Evolutionary conservation across 2,329 filamentous ascomycete genomes (phyloP).

Genomic region (Raffaelea deltoideospora): DNA sequence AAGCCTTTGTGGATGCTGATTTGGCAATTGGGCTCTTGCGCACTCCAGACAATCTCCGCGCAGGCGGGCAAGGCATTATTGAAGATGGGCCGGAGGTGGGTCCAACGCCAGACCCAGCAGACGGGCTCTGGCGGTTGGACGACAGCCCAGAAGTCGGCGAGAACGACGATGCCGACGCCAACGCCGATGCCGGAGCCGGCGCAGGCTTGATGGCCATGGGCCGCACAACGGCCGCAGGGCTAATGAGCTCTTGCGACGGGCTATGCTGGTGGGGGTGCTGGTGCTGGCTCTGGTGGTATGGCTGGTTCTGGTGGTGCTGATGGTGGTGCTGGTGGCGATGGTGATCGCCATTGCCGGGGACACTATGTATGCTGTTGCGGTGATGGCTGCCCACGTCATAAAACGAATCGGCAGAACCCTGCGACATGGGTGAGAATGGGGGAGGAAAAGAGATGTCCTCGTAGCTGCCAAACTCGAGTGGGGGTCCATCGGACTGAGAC

Average conservation of each 20-base stretch:
- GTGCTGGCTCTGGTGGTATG: no score
- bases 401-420: constrained; percentile 62
- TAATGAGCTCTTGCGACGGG: constrained; percentile 39
- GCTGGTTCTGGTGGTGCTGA: constrained; percentile 32
- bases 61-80: constrained; percentile 36
- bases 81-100: constrained; percentile 2
- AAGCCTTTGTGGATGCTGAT: constrained; percentile 63
- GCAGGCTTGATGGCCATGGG: constrained; percentile 59
- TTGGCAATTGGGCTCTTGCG: constrained; percentile 71
- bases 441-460: constrained; percentile 56
- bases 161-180: no score
- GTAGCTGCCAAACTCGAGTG: constrained; percentile 60
- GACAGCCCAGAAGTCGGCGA: constrained; percentile 1
- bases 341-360: constrained; percentile 19
- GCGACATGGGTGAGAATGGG: constrained; percentile 65
- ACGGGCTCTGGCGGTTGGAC: constrained; percentile 43
- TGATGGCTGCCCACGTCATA: constrained; percentile 43
- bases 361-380: constrained; percentile 46
- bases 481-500: constrained; percentile 54
- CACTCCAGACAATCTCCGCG: constrained; percentile 51
- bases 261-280: constrained; percentile 30
- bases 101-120: constrained; percentile 43
- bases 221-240: constrained; percentile 51
- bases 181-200: no score
- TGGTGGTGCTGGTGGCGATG: constrained; percentile 23